Evolutionary conservation across 441 rosid species (phyloP).

Genomic region (Croton setiger): DNA sequence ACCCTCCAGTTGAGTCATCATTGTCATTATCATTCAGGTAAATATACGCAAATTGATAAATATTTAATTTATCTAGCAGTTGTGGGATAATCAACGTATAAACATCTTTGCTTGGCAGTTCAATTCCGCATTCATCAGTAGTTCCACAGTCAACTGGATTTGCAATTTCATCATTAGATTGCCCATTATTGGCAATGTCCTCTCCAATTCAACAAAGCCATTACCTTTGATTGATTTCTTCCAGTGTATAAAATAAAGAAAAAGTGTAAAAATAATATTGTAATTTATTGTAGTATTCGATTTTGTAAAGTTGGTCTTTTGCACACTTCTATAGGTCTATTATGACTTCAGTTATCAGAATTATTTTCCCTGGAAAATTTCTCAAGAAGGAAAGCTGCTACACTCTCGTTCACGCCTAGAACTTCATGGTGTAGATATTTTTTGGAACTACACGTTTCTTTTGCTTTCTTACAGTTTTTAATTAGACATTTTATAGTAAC

Average conservation of each 20-base stretch:
- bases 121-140: slow-evolving; percentile 64
- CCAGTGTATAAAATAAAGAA: slow-evolving; percentile 21
- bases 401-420: neutral
- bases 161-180: slow-evolving; percentile 52
- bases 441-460: neutral
- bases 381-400: neutral
- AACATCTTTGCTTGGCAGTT: slow-evolving; percentile 35
- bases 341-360: slow-evolving; percentile 15
- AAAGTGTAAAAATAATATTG: slow-evolving; percentile 26
- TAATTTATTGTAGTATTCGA: slow-evolving; percentile 22
- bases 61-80: neutral
- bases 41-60: slow-evolving; percentile 4
- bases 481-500: too few relatives aligned
- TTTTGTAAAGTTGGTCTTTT: slow-evolving; percentile 27
- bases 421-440: neutral
- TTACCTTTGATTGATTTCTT: slow-evolving; percentile 44
- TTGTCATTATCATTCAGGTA: slow-evolving; percentile 82
- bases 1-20: slow-evolving; percentile 61
- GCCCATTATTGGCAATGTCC: slow-evolving; percentile 63
- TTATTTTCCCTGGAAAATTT: slow-evolving; percentile 14
- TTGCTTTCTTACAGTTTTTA: too few relatives aligned
- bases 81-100: neutral
- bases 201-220: slow-evolving; percentile 64
- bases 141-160: slow-evolving; percentile 68
- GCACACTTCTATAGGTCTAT: slow-evolving; percentile 18